phyloP scores from a whole-genome alignment of 148 eudicot species.

The Dianthus caryophyllus region DNA sequence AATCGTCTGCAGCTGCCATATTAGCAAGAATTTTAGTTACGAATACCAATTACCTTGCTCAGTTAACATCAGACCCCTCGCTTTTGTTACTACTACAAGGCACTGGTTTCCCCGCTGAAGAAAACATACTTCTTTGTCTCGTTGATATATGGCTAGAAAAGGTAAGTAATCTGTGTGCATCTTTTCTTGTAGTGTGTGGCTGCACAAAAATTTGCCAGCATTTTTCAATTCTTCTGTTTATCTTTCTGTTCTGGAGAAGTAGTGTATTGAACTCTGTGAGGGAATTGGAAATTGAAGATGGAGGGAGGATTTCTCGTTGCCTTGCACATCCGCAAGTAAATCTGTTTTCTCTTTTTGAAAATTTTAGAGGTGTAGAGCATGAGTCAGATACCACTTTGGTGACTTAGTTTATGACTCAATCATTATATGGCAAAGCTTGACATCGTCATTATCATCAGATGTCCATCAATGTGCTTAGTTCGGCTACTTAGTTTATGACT shows the following conservation, averaged over 20 bases:
- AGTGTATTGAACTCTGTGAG: background rate
- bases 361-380: background rate
- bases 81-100: constrained; percentile 63
- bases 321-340: background rate
- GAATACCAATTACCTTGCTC: constrained; percentile 88
- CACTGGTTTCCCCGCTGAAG: constrained; percentile 69
- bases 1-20: constrained; percentile 80
- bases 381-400: background rate
- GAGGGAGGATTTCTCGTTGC: background rate
- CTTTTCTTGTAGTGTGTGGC: background rate
- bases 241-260: background rate
- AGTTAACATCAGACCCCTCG: constrained; percentile 73
- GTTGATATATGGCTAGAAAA: constrained; percentile 95
- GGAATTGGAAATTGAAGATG: background rate
- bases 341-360: background rate
- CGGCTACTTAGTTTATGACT: too few relatives aligned
- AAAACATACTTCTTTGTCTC: constrained; percentile 84
- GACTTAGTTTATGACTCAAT: background rate
- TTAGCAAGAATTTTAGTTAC: constrained; percentile 84
- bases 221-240: background rate
- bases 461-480: background rate
- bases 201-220: background rate
- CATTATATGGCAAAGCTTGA: background rate
- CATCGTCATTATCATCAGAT: background rate
- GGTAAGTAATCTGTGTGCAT: constrained; percentile 40